Evolutionary conservation across 2,329 filamentous ascomycete species (phyloP).

Genomic region (Xylariaceae sp.): DNA sequence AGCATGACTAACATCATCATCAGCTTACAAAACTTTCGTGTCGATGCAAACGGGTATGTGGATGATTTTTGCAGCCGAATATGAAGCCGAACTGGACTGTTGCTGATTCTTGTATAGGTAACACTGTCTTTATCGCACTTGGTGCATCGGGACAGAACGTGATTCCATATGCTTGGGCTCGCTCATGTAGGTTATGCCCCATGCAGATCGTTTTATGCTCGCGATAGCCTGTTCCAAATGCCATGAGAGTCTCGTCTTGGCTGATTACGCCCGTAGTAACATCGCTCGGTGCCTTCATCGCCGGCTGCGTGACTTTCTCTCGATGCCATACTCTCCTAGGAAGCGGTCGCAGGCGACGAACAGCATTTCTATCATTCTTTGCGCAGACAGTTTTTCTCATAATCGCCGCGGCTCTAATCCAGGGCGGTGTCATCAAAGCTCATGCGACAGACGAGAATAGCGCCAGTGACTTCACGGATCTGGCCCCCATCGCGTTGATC

Average conservation of each 20-base stretch:
- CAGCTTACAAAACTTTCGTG: conserved; percentile 43
- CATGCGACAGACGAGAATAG: conserved; percentile 24
- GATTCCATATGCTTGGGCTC: conserved; percentile 41
- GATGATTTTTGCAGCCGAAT: not conserved
- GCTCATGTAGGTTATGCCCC: conserved; percentile 29
- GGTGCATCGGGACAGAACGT: conserved; percentile 39
- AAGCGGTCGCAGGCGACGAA: conserved; percentile 27
- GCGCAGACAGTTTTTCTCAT: conserved; percentile 28
- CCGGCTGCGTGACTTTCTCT: conserved; percentile 41
- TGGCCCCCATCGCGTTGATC: conserved; percentile 43
- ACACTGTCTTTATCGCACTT: conserved; percentile 42
- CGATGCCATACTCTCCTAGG: conserved; percentile 32
- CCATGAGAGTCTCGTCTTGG: not conserved
- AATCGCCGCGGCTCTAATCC: conserved; percentile 28
- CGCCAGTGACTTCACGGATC: conserved; percentile 27
- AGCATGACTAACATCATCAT: conserved; percentile 1
- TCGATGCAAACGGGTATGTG: conserved; percentile 38
- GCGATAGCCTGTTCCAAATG: not conserved
- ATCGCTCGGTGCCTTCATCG: conserved; percentile 41
- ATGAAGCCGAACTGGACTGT: not conserved
- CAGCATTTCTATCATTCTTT: conserved; percentile 28
- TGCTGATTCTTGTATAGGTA: conserved; percentile 27
- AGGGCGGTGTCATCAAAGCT: conserved; percentile 28
- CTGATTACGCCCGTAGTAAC: conserved; percentile 23
- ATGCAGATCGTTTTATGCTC: not conserved